Percentiles rank a stretch among this genome's conserved stretches.
phyloP scores from a whole-genome alignment of 1,284 basidiomycete species.

The Sporisorium iseilematis-ciliati region DNA sequence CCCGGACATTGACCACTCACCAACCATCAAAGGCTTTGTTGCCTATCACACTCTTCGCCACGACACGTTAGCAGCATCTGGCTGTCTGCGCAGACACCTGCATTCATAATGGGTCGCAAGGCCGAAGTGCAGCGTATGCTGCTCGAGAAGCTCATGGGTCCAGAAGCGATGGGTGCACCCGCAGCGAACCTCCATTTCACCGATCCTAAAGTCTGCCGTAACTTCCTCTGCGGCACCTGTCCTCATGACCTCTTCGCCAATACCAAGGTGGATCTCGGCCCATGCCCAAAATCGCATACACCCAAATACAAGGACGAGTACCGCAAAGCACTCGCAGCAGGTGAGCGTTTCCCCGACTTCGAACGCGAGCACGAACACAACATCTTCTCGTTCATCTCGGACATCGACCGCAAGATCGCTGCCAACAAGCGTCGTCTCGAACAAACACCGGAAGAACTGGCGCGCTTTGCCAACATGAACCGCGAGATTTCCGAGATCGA shows the following conservation, averaged over 20 bases:
- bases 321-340: constrained; percentile 80
- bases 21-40: neutral
- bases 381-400: constrained; percentile 94
- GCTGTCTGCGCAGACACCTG: neutral
- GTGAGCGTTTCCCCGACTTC: constrained; percentile 68
- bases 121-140: constrained; percentile 90
- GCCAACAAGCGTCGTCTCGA: constrained; percentile 93
- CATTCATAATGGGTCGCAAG: constrained; percentile 63
- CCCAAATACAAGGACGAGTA: constrained; percentile 94
- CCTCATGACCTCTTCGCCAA: constrained; percentile 98
- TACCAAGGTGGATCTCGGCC: constrained; percentile 99
- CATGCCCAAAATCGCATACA: constrained; percentile 96
- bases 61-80: constrained; percentile 11
- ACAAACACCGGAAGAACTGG: constrained; percentile 99
- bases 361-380: constrained; percentile 82
- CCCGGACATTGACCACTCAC: neutral
- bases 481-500: constrained; percentile 99
- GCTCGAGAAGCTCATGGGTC: constrained; percentile 76
- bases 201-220: constrained; percentile 98
- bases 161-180: constrained; percentile 64
- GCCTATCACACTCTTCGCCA: neutral
- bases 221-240: constrained; percentile 97
- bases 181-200: constrained; percentile 83
- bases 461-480: constrained; percentile 98
- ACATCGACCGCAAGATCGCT: constrained; percentile 95